These are phyloP conservation scores for Elongisporangium undulatum DNA, from an alignment of 352 stramenopile genomes.

Conservation along the genomic window DNA sequence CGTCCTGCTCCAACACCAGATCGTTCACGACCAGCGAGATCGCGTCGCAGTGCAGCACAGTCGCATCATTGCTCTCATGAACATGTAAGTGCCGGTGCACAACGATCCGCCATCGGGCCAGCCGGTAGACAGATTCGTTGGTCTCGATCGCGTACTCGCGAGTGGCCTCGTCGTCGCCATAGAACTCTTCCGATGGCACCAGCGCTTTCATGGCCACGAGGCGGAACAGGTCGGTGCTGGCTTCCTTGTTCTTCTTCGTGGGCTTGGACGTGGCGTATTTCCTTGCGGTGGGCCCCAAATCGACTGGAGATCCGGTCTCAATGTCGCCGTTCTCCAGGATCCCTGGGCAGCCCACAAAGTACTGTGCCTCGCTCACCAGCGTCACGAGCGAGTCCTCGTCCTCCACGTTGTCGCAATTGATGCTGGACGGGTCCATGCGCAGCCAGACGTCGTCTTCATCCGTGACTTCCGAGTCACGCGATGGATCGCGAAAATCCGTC, in stretches of 20 bases:
- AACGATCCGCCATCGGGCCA: conserved; percentile 48
- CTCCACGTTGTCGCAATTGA: conserved; percentile 1
- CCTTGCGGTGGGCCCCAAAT: background rate
- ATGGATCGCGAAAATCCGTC: conserved; percentile 53
- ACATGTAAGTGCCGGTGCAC: background rate
- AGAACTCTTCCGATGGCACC: conserved; percentile 36
- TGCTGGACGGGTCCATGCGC: conserved; percentile 21
- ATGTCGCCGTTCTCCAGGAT: conserved; percentile 26
- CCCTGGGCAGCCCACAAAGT: conserved; percentile 51
- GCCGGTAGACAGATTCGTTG: conserved; percentile 43
- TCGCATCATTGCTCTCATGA: conserved; percentile 14
- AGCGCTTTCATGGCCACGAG: conserved; percentile 55
- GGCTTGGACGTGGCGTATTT: background rate
- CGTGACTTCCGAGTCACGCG: conserved; percentile 31
- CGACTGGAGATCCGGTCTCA: background rate
- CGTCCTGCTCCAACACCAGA: conserved; percentile 29
- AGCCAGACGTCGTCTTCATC: conserved; percentile 54
- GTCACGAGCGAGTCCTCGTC: conserved; percentile 26
- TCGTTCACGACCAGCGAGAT: conserved; percentile 34
- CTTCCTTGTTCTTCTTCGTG: background rate
- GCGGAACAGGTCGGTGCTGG: conserved; percentile 23
- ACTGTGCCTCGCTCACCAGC: conserved; percentile 47
- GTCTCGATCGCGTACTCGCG: conserved; percentile 59
- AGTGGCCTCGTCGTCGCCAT: conserved; percentile 56
- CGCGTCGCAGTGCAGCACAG: conserved; percentile 31